Evolutionary conservation across 352 stramenopile species (phyloP), one percentile per base, ranked within the genome.

Genomic region (Thalassiosira allenii): DNA sequence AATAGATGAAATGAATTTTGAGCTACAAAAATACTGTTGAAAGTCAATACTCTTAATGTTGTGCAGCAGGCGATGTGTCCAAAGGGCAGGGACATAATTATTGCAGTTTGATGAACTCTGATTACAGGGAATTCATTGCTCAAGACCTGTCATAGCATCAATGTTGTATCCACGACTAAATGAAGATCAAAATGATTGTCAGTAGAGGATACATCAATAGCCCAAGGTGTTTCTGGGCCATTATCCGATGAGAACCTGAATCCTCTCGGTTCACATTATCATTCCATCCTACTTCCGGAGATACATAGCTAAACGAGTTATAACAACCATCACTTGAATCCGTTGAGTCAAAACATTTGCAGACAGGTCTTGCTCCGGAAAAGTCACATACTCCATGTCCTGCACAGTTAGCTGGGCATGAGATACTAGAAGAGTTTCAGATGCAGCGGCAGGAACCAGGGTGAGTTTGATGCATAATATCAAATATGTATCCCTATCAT

Each of bases 341-440:
- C 30, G 32, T 23, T 27, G 32, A 29, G 27, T 79, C 69, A 58
- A 66, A 79, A 32, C 69, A 79, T 20, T 59, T 72, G 69, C 69
- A 79, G 0, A 32, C 34, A 22, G 68, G 68, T 41, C 44, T 61
- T 34, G 41, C 27, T 69, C 32, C 27, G 1, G 58, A 66, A 22
- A 33, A 79, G 41, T 79, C 59, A 27, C 69, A 79, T 37, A 66
- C 32, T n/a, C 69, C 69, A 34, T 72, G 58, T 2, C 69, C 69
- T 33, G 47, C 20, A 25, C 69, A 79, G n/a, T 72, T 79, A 14
- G 69, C 57, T 20, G 58, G 69, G 25, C 69, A 79, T 32, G 47
- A 32, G 53, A 77, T 59, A 41, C 65, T 75, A 40, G 20, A 62
- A 14, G 51, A n/a, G n/a, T n/a, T n/a, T n/a, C n/a, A n/a, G n/a